Percentiles rank a stretch among this genome's conserved stretches.
Conservation (phyloP, 2,329 filamentous ascomycete species). For the Penicillium fuscoglaucum region DNA sequence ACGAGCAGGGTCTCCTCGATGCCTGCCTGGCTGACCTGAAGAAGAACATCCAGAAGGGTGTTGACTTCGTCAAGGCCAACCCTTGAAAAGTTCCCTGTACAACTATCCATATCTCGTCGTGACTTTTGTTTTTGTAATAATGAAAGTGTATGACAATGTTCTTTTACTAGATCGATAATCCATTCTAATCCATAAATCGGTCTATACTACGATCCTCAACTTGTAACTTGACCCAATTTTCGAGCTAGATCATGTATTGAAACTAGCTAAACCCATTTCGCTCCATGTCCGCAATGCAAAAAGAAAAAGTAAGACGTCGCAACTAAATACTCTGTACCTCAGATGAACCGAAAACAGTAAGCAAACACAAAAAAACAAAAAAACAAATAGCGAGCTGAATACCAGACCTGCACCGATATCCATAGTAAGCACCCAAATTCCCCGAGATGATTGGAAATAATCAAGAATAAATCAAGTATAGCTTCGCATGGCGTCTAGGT, state of each 20-base stretch:
- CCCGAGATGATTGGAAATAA: slow-evolving; percentile 2
- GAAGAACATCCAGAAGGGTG: slow-evolving; percentile 85
- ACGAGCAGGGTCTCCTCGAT: slow-evolving; percentile 88
- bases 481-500: slow-evolving; percentile 79
- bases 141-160: slow-evolving; percentile 14
- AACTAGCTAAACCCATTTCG: background rate
- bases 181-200: slow-evolving; percentile 1
- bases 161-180: slow-evolving; percentile 3
- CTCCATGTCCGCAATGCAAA: background rate
- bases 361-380: background rate
- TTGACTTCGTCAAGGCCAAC: slow-evolving; percentile 64
- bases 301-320: background rate
- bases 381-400: background rate
- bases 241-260: background rate
- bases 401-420: background rate
- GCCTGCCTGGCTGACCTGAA: slow-evolving; percentile 68
- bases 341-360: background rate
- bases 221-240: background rate
- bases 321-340: background rate
- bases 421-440: background rate
- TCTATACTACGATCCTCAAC: background rate
- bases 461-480: slow-evolving; percentile 52
- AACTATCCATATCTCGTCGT: slow-evolving; percentile 13
- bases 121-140: slow-evolving; percentile 10
- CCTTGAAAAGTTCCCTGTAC: slow-evolving; percentile 40